Conservation (phyloP, 495 filamentous ascomycete genomes). For the Annulohypoxylon nitens region DNA sequence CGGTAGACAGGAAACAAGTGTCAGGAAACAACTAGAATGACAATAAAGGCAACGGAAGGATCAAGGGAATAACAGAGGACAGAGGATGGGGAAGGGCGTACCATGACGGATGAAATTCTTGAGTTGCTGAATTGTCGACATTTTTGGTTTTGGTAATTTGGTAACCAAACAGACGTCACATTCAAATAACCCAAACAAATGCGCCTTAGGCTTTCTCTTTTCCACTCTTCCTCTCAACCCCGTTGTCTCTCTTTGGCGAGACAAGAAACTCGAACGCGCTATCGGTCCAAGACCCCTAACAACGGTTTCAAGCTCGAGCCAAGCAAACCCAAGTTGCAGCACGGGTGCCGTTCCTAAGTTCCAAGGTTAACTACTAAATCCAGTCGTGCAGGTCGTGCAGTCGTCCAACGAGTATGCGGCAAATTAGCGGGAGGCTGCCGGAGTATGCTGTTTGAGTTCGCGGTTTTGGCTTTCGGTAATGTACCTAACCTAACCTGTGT, state of each 20-base stretch:
- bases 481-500: slow-evolving; percentile 34
- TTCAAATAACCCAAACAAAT: slow-evolving; percentile 14
- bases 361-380: too few species aligned
- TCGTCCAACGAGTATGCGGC: slow-evolving; percentile 6
- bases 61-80: background rate
- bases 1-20: background rate
- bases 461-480: slow-evolving; percentile 34
- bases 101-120: slow-evolving; percentile 99
- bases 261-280: slow-evolving; percentile 33
- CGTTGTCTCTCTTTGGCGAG: slow-evolving; percentile 32
- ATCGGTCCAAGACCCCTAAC: slow-evolving; percentile 29
- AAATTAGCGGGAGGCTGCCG: slow-evolving; percentile 34
- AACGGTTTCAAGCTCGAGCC: slow-evolving; percentile 34
- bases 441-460: slow-evolving; percentile 20
- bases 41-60: slow-evolving; percentile 9
- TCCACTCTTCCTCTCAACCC: slow-evolving; percentile 17
- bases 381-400: background rate
- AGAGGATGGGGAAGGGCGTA: slow-evolving; percentile 47
- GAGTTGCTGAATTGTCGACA: slow-evolving; percentile 82
- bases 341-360: slow-evolving; percentile 21
- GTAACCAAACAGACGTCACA: slow-evolving; percentile 34
- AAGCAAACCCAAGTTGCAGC: slow-evolving; percentile 24
- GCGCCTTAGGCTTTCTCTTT: slow-evolving; percentile 25
- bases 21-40: too few species aligned
- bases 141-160: slow-evolving; percentile 51